phyloP scores from a whole-genome alignment of 768 basidiomycete species.

The Dioszegia aurantiaca region DNA sequence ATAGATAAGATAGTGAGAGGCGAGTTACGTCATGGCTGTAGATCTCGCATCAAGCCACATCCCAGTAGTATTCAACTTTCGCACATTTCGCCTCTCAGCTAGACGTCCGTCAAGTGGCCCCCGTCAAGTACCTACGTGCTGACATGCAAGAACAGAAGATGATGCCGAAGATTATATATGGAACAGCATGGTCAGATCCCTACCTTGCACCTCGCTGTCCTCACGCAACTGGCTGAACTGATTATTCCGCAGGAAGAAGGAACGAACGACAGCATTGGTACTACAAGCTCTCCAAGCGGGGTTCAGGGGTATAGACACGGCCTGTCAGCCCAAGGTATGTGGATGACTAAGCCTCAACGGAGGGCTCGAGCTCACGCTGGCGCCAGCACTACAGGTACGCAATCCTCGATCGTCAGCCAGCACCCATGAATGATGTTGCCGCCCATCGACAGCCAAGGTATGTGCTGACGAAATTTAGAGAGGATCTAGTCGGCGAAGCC shows the following conservation, averaged over 20 bases:
- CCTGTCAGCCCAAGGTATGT: constrained; percentile 55
- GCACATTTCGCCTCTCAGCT: no score
- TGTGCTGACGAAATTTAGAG: constrained; percentile 55
- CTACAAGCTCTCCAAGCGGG: constrained; percentile 70
- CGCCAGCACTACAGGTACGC: constrained; percentile 44
- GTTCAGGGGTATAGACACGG: constrained; percentile 80
- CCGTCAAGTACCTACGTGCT: no score
- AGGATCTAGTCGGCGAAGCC: constrained; percentile 77
- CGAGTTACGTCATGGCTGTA: no score
- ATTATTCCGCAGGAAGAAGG: constrained; percentile 67
- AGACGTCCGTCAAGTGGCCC: no score
- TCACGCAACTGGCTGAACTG: background rate
- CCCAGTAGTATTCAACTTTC: no score
- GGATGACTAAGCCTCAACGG: constrained; percentile 60
- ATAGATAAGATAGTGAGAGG: no score
- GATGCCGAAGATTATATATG: constrained; percentile 54
- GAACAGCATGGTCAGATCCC: constrained; percentile 56
- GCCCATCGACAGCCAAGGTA: no score
- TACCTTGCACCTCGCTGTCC: no score
- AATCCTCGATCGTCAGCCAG: no score
- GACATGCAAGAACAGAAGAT: background rate
- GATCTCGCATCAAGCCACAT: no score
- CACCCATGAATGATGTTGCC: no score
- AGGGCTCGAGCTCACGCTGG: no score
- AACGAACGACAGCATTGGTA: constrained; percentile 67